Evolutionary conservation across 495 filamentous ascomycete species (phyloP), one percentile per base, ranked within the genome.

Genomic region (Elaphomyces granulatus): DNA sequence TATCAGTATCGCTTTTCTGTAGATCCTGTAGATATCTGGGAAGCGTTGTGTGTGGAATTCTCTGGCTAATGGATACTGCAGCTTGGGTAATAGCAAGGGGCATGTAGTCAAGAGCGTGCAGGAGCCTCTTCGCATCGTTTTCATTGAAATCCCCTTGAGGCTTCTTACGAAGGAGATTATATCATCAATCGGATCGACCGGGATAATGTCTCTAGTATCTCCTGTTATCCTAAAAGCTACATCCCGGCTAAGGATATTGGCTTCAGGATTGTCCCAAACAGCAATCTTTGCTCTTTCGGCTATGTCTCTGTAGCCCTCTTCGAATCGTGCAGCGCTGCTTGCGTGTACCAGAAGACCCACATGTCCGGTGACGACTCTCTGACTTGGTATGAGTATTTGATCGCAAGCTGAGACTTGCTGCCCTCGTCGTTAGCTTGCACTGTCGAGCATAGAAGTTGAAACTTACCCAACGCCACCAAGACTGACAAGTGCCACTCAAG

Each of bases 371-470:
- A 38, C 2, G 39, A 21, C 15, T 58, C 49, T 43, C 45, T 37
- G 7, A 56, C 48, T 26, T 53, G 52, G 51, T 67, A 69, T 6
- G 50, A 53, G 41, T 63, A 66, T 41, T 68, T 62, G 30, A 76
- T 63, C 2, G 71, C 70, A 34, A 72, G 60, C 40, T 74, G 67
- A 1, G 67, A 66, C 54, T 74, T 75, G 8, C 65, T 72, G 42
- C 33, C 21, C 8, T 33, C n/a, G 31, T 26, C 36, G 41, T 43
- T 26, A 43, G 20, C 14, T 37, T 12, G 14, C n/a, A 41, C 23
- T 23, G 6, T 40, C 15, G 1, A 10, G 12, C 15, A 12, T 15
- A 41, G 1, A 3, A 15, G 15, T 20, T 34, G 16, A 18, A 37
- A n/a, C 51, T 44, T 56, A 71, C 67, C 68, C 68, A 28, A 71